Evolutionary conservation across 2,329 filamentous ascomycete genomes (phyloP).

Genomic region (Beauveria rudraprayagi): DNA sequence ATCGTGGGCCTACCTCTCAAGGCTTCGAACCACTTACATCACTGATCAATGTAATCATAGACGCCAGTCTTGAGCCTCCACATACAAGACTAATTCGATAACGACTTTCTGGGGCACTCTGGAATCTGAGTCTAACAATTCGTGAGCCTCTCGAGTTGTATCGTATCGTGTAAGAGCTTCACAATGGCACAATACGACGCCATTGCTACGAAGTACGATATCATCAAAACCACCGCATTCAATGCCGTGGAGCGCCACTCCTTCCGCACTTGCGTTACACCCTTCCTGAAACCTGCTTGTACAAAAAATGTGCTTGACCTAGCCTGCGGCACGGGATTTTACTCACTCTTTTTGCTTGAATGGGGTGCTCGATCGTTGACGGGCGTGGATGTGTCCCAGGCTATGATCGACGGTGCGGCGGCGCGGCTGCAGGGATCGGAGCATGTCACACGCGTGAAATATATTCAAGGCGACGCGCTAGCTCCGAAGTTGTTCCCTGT

Average conservation of each 20-base stretch:
- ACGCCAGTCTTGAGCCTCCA: no score
- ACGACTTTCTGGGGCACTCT: neutral
- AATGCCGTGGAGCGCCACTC: neutral
- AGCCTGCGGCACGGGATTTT: slow-evolving; percentile 10
- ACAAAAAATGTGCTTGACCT: neutral
- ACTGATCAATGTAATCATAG: no score
- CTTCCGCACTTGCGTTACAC: neutral
- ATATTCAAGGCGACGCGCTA: neutral
- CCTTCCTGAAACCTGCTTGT: neutral
- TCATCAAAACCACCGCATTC: neutral
- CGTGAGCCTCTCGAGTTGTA: no score
- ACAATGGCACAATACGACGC: neutral
- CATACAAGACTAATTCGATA: no score
- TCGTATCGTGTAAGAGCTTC: neutral
- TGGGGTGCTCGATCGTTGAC: slow-evolving; percentile 7
- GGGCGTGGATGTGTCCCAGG: slow-evolving; percentile 3
- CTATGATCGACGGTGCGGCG: neutral
- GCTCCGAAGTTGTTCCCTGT: neutral
- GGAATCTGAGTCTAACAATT: neutral
- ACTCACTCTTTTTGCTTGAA: neutral
- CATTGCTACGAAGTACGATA: neutral
- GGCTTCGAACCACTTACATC: no score
- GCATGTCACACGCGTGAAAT: neutral
- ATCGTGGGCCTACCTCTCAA: no score
- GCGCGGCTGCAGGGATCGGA: neutral